These are phyloP conservation scores for Cutaneotrichosporon dermatis DNA, from an alignment of 1,284 basidiomycete species.

Conservation along the genomic window DNA sequence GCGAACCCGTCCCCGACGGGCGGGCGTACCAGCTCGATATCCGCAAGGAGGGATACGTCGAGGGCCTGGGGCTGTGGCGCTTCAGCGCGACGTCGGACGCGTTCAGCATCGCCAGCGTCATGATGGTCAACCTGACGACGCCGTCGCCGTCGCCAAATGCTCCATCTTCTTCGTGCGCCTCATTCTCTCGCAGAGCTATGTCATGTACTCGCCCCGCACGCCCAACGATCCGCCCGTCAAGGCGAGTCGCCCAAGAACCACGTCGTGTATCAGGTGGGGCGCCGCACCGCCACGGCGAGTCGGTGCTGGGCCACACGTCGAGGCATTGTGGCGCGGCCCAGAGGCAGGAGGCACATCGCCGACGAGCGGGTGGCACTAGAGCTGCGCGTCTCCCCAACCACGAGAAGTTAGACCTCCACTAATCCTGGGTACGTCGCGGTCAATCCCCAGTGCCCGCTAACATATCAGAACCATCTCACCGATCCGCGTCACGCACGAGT, in stretches of 20 bases:
- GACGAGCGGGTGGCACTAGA: conserved; percentile 27
- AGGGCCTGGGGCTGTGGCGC: conserved; percentile 43
- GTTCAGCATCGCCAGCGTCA: conserved; percentile 41
- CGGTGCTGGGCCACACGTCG: conserved; percentile 26
- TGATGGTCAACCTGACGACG: conserved; percentile 32
- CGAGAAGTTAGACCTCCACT: conserved; percentile 45
- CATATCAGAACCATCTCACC: conserved; percentile 44
- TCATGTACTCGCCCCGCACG: conserved; percentile 38
- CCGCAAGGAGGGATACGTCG: conserved; percentile 41
- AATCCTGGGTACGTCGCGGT: conserved; percentile 41
- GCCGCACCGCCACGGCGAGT: conserved; percentile 29
- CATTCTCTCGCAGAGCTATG: conserved; percentile 38
- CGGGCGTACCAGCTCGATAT: conserved; percentile 36
- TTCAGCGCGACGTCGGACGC: conserved; percentile 40
- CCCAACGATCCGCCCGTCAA: conserved; percentile 32
- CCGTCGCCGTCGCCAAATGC: conserved; percentile 34
- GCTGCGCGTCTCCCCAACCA: conserved; percentile 44
- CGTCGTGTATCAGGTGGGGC: conserved; percentile 40
- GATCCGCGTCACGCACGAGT: conserved; percentile 41
- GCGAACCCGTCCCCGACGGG: conserved; percentile 37
- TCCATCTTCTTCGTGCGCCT: conserved; percentile 46
- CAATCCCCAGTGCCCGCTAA: too few species aligned
- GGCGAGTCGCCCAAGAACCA: conserved; percentile 32
- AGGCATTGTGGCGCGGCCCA: conserved; percentile 38
- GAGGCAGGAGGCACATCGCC: conserved; percentile 25